Evolutionary conservation across 2,329 filamentous ascomycete genomes (phyloP).

Genomic region (Penicillium sp.): DNA sequence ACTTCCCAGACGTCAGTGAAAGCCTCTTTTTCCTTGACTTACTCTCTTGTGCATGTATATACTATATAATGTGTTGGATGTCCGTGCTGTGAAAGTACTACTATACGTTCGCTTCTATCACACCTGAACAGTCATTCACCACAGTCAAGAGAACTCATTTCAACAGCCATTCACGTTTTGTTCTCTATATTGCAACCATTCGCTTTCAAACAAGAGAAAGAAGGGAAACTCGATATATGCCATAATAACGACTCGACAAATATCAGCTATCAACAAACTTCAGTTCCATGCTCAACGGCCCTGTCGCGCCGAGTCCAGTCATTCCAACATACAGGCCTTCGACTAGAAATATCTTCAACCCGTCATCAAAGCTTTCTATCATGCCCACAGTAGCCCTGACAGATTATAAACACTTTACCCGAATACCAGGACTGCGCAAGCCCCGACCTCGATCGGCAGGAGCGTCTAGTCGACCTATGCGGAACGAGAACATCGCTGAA

Average conservation of each 20-base stretch:
- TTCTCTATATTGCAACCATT: neutral
- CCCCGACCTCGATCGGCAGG: constrained; percentile 29
- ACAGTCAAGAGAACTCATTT: neutral
- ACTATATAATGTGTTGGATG: neutral
- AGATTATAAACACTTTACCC: constrained; percentile 2
- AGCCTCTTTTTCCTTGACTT: neutral
- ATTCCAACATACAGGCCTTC: constrained; percentile 27
- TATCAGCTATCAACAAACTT: neutral
- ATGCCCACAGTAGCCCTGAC: constrained; percentile 11
- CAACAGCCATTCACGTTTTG: neutral
- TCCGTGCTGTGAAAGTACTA: neutral
- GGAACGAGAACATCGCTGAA: constrained; percentile 31
- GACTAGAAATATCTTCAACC: neutral
- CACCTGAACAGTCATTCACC: constrained; percentile 11
- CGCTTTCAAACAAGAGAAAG: neutral
- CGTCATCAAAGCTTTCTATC: neutral
- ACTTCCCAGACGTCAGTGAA: neutral
- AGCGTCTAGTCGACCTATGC: constrained; percentile 25
- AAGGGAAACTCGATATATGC: neutral
- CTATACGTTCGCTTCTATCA: neutral
- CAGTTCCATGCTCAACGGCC: constrained; percentile 20
- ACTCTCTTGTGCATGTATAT: neutral
- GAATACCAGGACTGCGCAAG: constrained; percentile 10
- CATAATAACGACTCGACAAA: neutral
- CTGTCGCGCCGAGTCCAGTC: constrained; percentile 31